Percentiles rank a stretch among this genome's conserved stretches.
phyloP scores from a whole-genome alignment of 306 rosid species.

The Cercis canadensis region DNA sequence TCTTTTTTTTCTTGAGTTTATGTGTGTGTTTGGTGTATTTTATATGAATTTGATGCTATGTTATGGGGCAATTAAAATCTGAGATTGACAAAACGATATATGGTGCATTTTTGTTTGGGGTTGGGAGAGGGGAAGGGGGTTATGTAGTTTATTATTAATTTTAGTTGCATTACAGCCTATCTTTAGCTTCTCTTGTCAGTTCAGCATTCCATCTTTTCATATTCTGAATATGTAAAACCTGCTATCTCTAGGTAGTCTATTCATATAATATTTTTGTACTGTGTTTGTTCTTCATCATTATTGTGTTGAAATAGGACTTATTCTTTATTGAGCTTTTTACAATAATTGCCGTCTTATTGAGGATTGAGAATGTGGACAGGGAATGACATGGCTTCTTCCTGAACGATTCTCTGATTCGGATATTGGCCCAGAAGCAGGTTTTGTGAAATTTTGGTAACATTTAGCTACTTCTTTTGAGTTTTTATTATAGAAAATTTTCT shows the following conservation, averaged over 20 bases:
- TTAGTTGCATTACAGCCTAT: constrained; percentile 8
- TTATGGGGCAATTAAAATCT: no score
- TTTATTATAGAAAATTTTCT: constrained; percentile 25
- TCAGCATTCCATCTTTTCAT: no score
- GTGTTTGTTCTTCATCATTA: not conserved
- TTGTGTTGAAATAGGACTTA: constrained; percentile 28
- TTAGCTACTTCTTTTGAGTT: constrained; percentile 62
- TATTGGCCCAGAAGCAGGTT: constrained; percentile 99
- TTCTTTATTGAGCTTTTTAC: not conserved
- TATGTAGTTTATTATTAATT: not conserved
- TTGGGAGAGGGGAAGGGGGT: no score
- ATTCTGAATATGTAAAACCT: no score
- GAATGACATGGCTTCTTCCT: constrained; percentile 95
- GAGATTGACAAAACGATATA: no score
- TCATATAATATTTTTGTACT: no score
- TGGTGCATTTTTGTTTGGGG: no score
- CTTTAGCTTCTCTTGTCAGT: not conserved
- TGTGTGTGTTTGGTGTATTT: not conserved
- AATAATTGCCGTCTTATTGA: constrained; percentile 37
- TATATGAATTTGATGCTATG: not conserved
- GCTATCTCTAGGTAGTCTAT: no score
- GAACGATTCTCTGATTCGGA: constrained; percentile 96
- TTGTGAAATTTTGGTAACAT: constrained; percentile 90
- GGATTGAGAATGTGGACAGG: constrained; percentile 62
- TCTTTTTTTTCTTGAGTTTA: no score